Percentiles rank a stretch among this genome's conserved stretches.
Evolutionary conservation across 176 grass and related monocot genomes (phyloP).

Genomic region (Neostapfia colusana): DNA sequence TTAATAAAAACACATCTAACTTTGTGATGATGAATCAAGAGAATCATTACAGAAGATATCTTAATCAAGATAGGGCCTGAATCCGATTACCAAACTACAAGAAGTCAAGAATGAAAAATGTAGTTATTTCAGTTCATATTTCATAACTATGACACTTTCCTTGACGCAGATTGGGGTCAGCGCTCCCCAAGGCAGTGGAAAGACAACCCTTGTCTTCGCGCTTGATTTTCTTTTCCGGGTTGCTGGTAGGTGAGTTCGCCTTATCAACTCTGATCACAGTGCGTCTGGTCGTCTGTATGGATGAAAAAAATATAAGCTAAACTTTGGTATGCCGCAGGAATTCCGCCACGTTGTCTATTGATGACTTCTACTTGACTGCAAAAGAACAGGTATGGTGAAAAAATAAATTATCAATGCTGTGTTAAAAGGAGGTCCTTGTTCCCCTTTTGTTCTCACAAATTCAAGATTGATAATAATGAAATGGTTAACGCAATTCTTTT

Average conservation of each 20-base stretch:
- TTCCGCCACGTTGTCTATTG: conserved; percentile 80
- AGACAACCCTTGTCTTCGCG: conserved; percentile 95
- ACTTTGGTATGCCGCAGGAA: conserved; percentile 47
- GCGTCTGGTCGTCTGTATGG: conserved; percentile 19
- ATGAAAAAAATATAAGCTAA: conserved; percentile 10
- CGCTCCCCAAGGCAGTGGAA: conserved; percentile 95
- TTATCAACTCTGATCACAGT: conserved; percentile 33
- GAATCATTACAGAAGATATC: background rate
- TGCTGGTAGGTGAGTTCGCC: conserved; percentile 63
- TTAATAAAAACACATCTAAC: background rate
- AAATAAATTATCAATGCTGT: background rate
- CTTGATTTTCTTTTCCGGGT: conserved; percentile 82
- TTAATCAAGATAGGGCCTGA: background rate
- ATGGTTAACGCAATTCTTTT: conserved; percentile 26
- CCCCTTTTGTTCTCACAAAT: background rate
- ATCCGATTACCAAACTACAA: background rate
- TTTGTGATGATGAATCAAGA: conserved; percentile 5
- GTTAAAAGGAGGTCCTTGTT: background rate
- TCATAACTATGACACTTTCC: conserved; percentile 33
- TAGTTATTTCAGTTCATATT: conserved; percentile 15
- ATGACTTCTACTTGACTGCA: conserved; percentile 96
- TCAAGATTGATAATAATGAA: conserved; percentile 21
- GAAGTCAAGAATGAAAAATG: conserved; percentile 1
- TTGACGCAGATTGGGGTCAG: conserved; percentile 83
- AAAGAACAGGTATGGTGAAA: conserved; percentile 70